phyloP scores from a whole-genome alignment of 257 asterid species.

The Eustoma russellianum region DNA sequence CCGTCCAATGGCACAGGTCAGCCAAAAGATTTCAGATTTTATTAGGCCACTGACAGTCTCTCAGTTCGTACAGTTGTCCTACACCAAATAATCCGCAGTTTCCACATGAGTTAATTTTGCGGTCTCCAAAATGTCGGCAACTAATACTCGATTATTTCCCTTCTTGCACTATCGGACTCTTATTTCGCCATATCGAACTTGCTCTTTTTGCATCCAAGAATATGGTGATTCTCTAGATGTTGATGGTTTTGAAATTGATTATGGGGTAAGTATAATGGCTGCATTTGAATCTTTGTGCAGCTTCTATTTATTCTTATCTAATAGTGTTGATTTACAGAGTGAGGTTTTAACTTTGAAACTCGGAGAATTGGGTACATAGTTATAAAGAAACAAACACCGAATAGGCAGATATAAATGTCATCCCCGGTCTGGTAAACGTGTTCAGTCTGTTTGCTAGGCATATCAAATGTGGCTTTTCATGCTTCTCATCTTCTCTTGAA shows the following conservation, averaged over 20 bases:
- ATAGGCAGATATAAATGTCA: slow-evolving; percentile 94
- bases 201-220: slow-evolving; percentile 34
- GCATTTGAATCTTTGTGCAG: neutral
- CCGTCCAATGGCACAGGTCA: no score
- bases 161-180: neutral
- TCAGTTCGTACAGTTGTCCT: no score
- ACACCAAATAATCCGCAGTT: no score
- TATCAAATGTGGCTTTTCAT: no score
- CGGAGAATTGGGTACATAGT: slow-evolving; percentile 86
- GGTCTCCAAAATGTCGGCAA: no score
- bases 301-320: slow-evolving; percentile 7
- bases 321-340: slow-evolving; percentile 37
- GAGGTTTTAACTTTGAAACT: slow-evolving; percentile 89
- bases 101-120: no score
- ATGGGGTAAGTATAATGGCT: slow-evolving; percentile 52
- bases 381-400: slow-evolving; percentile 89
- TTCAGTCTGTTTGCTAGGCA: neutral
- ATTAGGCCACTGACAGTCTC: no score
- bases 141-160: neutral
- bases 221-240: slow-evolving; percentile 77
- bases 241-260: slow-evolving; percentile 76
- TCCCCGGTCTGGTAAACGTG: slow-evolving; percentile 75
- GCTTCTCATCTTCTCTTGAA: no score
- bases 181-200: neutral
- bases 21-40: no score